Percentiles rank a stretch among this genome's conserved stretches.
phyloP scores from a whole-genome alignment of 768 basidiomycete species.

The Amanita muscaria region DNA sequence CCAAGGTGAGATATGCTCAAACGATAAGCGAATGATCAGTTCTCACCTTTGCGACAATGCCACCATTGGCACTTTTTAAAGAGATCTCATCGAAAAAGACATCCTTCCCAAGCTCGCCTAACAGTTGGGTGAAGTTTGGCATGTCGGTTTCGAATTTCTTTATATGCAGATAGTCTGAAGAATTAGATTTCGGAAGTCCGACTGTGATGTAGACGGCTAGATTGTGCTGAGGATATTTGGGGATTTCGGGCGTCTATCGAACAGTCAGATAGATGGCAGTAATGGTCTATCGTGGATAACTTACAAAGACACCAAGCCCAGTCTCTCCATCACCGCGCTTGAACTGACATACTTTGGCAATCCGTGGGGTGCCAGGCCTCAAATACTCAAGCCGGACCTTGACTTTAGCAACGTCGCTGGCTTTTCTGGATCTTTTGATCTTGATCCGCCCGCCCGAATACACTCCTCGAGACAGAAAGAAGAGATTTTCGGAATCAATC shows the following conservation, averaged over 20 bases:
- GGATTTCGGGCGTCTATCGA: conserved; percentile 12
- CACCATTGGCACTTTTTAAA: conserved; percentile 27
- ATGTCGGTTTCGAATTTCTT: conserved; percentile 36
- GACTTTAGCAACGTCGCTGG: conserved; percentile 6
- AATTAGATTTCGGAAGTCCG: conserved; percentile 14
- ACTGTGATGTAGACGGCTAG: conserved; percentile 18
- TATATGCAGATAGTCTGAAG: conserved; percentile 21
- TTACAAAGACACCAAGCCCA: conserved; percentile 30
- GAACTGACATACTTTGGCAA: conserved; percentile 23
- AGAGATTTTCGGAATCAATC: conserved; percentile 20
- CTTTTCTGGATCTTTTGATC: conserved; percentile 10
- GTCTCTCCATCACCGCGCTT: conserved; percentile 16
- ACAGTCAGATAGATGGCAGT: not conserved
- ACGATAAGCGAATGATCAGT: not conserved
- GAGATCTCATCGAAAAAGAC: conserved; percentile 33
- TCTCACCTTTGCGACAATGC: conserved; percentile 27
- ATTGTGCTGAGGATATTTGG: conserved; percentile 5
- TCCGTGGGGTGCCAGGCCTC: conserved; percentile 14
- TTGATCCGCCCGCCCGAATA: conserved; percentile 13
- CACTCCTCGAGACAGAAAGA: conserved; percentile 25
- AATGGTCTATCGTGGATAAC: conserved; percentile 6
- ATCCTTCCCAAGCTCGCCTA: conserved; percentile 27
- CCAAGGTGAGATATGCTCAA: not conserved
- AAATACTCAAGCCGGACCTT: conserved; percentile 11
- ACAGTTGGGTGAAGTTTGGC: conserved; percentile 30